Base-by-base conservation (phyloP, 202 grass and related monocot species). In the Panicum virgatum region DNA sequence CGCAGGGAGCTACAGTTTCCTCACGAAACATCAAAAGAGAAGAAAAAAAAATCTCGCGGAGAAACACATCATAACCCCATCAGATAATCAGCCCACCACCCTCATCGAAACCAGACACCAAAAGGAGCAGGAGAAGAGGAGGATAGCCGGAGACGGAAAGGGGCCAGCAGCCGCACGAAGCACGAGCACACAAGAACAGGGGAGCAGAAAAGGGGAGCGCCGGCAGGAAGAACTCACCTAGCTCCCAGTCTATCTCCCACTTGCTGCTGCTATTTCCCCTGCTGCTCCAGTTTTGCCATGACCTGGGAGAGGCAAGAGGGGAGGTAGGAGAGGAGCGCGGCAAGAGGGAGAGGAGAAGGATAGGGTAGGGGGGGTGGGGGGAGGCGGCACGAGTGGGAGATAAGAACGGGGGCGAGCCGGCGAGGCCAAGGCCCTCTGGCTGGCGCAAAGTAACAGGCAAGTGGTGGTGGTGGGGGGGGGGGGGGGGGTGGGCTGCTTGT, bases 221-320 rank as follows among this genome's bases (percentile, higher is more conserved):
- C 1, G 62, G 72, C 11, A 60, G 61, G 60, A 29, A 40, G 80
- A 90, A 56, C 88, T 78, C 83, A 89, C 88, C 88, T 78, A 72
- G 68, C 36, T 70, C 52, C n/a, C 3, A 25, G 71, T 8, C 6
- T 47, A 38, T 68, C 84, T 79, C 69, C 80, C 80, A 80, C 75
- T 80, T 72, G 88, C 50, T 20, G 6, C 23, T 22, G 4, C 62
- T 87, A 80, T 11, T 83, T 83, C 26, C 47, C 34, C 62, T 80
- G 18, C 9, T 62, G 20, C 18, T 62, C 46, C 82, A 69, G 68
- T 85, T 84, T 87, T 84, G 88, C 90, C 63, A 84, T 85, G 82
- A 83, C 81, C 82, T 82, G 53, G 87, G 73, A 69, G 87, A 39
- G 14, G 47, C 8, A 37, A 60, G 19, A 15, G 0, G 15, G 47